Evolutionary conservation across 768 basidiomycete genomes (phyloP).

Genomic region (Psilocybe subaeruginosa): DNA sequence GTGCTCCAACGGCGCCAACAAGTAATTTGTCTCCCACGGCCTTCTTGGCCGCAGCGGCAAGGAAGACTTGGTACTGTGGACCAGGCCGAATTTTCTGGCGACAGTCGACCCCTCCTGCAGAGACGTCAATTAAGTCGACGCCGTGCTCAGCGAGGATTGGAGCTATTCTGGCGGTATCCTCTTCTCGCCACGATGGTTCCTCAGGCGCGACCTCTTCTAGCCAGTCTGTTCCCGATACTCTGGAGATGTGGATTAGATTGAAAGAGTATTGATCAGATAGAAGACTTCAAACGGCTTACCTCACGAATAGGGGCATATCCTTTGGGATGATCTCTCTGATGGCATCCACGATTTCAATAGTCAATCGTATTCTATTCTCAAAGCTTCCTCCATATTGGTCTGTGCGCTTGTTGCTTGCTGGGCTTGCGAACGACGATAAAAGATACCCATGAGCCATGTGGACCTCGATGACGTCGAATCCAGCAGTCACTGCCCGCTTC

Average conservation of each 20-base stretch:
- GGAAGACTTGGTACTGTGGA: slow-evolving; percentile 56
- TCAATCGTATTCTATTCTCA: slow-evolving; percentile 70
- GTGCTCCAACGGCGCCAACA: slow-evolving; percentile 55
- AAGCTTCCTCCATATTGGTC: slow-evolving; percentile 75
- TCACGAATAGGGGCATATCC: slow-evolving; percentile 71
- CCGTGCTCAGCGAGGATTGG: slow-evolving; percentile 62
- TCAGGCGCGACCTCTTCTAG: slow-evolving; percentile 58
- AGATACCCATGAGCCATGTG: slow-evolving; percentile 71
- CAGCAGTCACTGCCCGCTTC: slow-evolving; percentile 57
- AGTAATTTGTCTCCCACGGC: slow-evolving; percentile 36
- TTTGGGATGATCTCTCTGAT: slow-evolving; percentile 61
- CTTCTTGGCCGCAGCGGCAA: slow-evolving; percentile 54
- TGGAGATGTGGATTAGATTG: slow-evolving; percentile 17
- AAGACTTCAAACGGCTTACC: slow-evolving; percentile 37
- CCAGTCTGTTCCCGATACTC: slow-evolving; percentile 79
- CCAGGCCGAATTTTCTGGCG: slow-evolving; percentile 38
- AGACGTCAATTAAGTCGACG: slow-evolving; percentile 78
- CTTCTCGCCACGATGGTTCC: slow-evolving; percentile 66
- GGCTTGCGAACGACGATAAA: slow-evolving; percentile 60
- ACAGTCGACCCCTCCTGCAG: slow-evolving; percentile 60
- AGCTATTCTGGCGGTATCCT: slow-evolving; percentile 68
- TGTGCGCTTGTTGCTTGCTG: slow-evolving; percentile 60
- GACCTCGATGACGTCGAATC: slow-evolving; percentile 65
- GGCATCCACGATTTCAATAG: slow-evolving; percentile 64
- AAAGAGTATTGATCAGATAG: not conserved